Evolutionary conservation across 169 alveolate genomes (phyloP).

Genomic region (Eimeria acervulina): DNA sequence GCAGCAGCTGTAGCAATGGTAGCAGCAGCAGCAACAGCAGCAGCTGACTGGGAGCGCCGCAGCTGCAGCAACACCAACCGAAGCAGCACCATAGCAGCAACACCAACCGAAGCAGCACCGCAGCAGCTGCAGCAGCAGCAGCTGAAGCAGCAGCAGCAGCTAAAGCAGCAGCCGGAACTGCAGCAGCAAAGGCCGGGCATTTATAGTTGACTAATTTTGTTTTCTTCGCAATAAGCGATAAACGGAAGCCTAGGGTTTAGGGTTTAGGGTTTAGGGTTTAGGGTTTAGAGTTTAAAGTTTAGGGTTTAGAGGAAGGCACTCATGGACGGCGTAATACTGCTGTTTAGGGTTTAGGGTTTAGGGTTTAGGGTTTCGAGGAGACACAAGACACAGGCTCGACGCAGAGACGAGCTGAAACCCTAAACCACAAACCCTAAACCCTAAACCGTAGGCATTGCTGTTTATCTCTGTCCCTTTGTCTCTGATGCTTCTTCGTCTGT

Average conservation of each 20-base stretch:
- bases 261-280: conserved; percentile 57
- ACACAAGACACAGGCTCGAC: not conserved
- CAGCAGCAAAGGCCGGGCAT: too few species aligned
- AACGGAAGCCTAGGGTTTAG: not conserved
- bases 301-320: not conserved
- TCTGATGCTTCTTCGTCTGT: not conserved
- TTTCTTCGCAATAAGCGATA: not conserved
- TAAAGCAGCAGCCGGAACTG: too few species aligned
- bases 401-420: not conserved
- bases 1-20: not conserved
- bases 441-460: not conserved
- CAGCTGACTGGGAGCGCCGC: not conserved
- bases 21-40: not conserved
- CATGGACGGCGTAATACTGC: not conserved
- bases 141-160: too few species aligned
- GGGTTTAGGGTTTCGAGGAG: not conserved
- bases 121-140: too few species aligned
- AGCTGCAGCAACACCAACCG: too few species aligned
- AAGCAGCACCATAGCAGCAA: too few species aligned
- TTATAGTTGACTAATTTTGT: too few species aligned
- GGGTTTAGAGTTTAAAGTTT: conserved; percentile 49
- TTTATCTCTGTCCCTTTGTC: too few species aligned
- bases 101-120: too few species aligned
- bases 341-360: conserved; percentile 35
- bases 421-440: not conserved